Conservation (phyloP, 1,139 yeast genomes). For the Protomyces pachydermus region DNA sequence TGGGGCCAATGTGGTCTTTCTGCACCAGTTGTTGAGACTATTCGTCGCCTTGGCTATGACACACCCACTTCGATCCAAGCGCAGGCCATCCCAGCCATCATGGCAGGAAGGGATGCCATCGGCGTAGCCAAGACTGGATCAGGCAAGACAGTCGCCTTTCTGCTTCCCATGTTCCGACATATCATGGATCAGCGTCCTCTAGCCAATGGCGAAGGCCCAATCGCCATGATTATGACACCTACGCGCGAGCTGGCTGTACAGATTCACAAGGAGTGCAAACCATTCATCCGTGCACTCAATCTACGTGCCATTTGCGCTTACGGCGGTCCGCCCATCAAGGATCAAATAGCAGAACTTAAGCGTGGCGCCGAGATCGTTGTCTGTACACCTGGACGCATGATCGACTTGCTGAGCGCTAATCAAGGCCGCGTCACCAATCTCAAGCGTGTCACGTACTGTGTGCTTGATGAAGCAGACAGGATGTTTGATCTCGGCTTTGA, state of each 20-base stretch:
- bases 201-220: constrained; percentile 60
- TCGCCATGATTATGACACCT: constrained; percentile 79
- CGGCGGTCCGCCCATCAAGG: constrained; percentile 86
- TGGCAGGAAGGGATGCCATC: constrained; percentile 84
- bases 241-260: constrained; percentile 91
- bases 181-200: constrained; percentile 65
- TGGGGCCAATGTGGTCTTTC: constrained; percentile 86
- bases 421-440: constrained; percentile 71
- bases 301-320: constrained; percentile 72
- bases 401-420: constrained; percentile 81
- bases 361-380: constrained; percentile 77
- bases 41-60: constrained; percentile 51
- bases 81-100: constrained; percentile 83
- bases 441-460: constrained; percentile 67
- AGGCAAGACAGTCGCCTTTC: constrained; percentile 86
- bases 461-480: constrained; percentile 93
- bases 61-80: constrained; percentile 85
- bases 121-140: constrained; percentile 97
- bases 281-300: constrained; percentile 51
- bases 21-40: constrained; percentile 49
- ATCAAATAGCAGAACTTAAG: constrained; percentile 74
- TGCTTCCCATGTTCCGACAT: constrained; percentile 78
- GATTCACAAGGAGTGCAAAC: constrained; percentile 61
- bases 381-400: constrained; percentile 94
- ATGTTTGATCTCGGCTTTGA: constrained; percentile 98